These are phyloP conservation scores for Fraxinus angustifolia DNA, from an alignment of 305 asterid species.

Conservation along the genomic window DNA sequence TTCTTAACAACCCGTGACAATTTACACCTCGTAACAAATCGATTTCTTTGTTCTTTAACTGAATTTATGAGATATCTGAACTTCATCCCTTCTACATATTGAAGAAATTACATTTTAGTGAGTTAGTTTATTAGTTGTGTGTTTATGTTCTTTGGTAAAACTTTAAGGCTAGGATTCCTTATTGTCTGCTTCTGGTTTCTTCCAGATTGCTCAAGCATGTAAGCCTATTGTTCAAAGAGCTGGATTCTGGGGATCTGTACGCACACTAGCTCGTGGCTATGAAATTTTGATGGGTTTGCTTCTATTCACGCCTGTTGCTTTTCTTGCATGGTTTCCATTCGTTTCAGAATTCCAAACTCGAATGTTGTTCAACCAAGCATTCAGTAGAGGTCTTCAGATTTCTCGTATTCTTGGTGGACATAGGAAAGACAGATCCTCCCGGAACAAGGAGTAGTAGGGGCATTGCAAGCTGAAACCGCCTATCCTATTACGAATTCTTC, in stretches of 20 bases:
- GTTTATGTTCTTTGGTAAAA: not conserved
- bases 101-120: not conserved
- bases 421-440: conserved; percentile 9
- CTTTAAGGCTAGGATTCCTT: not conserved
- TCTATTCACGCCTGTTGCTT: conserved; percentile 14
- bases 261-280: conserved; percentile 11
- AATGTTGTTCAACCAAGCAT: conserved; percentile 22
- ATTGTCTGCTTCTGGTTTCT: not conserved
- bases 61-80: not conserved
- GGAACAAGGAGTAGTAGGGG: conserved; percentile 1
- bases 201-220: conserved; percentile 87
- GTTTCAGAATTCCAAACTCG: conserved; percentile 16
- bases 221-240: conserved; percentile 54
- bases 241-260: conserved; percentile 6
- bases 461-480: not conserved
- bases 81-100: not conserved
- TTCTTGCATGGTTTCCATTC: conserved; percentile 19
- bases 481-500: not conserved
- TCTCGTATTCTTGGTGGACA: conserved; percentile 18
- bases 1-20: not conserved
- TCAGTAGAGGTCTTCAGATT: conserved; percentile 18
- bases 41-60: not conserved
- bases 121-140: not conserved
- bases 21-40: not conserved
- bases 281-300: conserved; percentile 17